phyloP scores from a whole-genome alignment of 2,329 filamentous ascomycete species.

The Verticillium tricorpus region DNA sequence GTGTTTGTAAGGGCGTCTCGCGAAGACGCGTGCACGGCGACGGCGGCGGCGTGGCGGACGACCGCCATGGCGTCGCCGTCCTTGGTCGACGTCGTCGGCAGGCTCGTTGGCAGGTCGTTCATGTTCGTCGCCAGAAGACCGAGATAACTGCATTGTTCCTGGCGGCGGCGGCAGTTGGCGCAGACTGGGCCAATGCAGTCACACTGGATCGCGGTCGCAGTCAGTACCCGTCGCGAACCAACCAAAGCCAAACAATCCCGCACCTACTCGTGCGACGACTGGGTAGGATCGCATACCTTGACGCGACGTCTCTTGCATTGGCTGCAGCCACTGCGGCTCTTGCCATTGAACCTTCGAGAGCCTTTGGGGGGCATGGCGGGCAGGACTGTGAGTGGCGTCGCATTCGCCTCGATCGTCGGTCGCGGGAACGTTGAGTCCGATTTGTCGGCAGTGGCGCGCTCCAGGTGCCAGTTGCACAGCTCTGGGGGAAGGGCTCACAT shows the following conservation, averaged over 20 bases:
- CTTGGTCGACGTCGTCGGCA: conserved; percentile 1
- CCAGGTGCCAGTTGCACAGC: background rate
- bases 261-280: too few species aligned
- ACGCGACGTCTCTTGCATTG: conserved; percentile 14
- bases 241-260: background rate
- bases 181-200: conserved; percentile 12
- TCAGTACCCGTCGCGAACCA: background rate
- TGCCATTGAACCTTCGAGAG: conserved; percentile 12
- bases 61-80: conserved; percentile 7
- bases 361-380: conserved; percentile 7
- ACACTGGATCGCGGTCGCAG: conserved; percentile 4
- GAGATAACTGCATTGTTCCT: conserved; percentile 13
- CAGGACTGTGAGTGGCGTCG: background rate
- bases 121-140: conserved; percentile 10
- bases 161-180: conserved; percentile 11
- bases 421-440: background rate
- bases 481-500: background rate
- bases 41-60: conserved; percentile 10
- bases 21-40: conserved; percentile 10
- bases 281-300: conserved; percentile 7
- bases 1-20: conserved; percentile 8
- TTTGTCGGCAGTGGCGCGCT: background rate
- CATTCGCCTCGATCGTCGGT: background rate
- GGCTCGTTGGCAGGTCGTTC: conserved; percentile 8
- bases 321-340: conserved; percentile 13